Base-by-base conservation (phyloP, 2,329 filamentous ascomycete genomes). In the Alternaria burnsii region DNA sequence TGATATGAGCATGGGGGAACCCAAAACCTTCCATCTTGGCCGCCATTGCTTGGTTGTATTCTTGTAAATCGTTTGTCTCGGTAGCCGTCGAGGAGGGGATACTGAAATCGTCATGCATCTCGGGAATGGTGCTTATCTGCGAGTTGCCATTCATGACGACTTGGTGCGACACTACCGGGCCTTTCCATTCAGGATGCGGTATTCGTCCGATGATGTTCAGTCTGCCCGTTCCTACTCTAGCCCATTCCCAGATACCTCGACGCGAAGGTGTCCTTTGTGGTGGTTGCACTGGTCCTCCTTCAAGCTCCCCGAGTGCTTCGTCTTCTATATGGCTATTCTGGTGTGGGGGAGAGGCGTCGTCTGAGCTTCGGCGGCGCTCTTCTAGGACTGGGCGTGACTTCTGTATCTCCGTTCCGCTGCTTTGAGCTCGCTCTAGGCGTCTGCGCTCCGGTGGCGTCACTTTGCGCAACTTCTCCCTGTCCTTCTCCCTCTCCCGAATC, bases 361-460 rank as follows among this genome's bases (percentile, higher is more conserved):
- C 73, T 62, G 63, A 78, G 74, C 66, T 78, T 78, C 16, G 75
- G 74, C 18, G 76, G 76, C 16, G 72, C 68, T 64, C 75, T 68
- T 65, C 74, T 65, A 38, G 75, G 75, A 43, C 75, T 76, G 58
- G 70, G 64, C 11, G 72, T 63, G 61, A 65, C 65, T 58, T 63
- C 67, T 48, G 50, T 26, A 52, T 68, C 63, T 55, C 60, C 48
- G 20, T 51, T 28, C 52, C 58, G 48, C 54, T 65, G 58, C 46
- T 54, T 53, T 56, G 55, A 28, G 24, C 41, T 30, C 58, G 63
- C 43, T 61, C 60, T n/a, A 26, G 36, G 47, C 24, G 58, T 59
- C 42, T 69, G 66, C 57, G 65, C 67, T 71, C 67, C 38, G 65
- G 71, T 9, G 70, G 66, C 36, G 71, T 71, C 52, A 68, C 66